Conservation (phyloP, 441 rosid genomes). For the Jatropha podagrica region DNA sequence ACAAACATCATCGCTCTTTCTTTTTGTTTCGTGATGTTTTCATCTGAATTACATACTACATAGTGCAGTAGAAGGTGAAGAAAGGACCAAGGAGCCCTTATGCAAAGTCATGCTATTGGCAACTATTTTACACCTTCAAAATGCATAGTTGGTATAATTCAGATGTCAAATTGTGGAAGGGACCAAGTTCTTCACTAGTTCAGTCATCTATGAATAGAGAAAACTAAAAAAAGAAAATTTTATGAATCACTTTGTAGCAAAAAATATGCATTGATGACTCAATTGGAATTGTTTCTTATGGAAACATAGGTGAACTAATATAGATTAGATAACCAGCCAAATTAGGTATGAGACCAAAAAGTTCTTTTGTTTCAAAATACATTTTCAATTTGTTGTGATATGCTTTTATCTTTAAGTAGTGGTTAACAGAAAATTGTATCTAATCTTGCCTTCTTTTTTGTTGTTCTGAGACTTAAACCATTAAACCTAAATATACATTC, state of each 20-base stretch:
- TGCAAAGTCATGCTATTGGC: not conserved
- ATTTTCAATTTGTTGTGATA: not conserved
- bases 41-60: not conserved
- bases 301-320: no score
- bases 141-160: not conserved
- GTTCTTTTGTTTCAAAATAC: not conserved
- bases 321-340: no score
- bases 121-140: not conserved
- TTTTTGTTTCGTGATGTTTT: not conserved
- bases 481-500: no score
- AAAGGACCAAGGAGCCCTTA: not conserved
- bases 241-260: not conserved
- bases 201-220: not conserved
- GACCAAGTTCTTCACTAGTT: not conserved
- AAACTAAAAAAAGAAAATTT: not conserved
- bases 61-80: not conserved
- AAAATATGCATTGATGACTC: not conserved
- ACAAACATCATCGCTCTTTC: not conserved
- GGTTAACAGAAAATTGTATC: not conserved
- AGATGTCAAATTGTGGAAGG: not conserved
- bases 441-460: not conserved
- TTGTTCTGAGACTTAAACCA: not conserved
- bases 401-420: not conserved
- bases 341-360: no score
- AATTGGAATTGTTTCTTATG: not conserved